A percentile compares a stretch with the other conserved stretches of the same genome.
phyloP scores from a whole-genome alignment of 2,329 filamentous ascomycete genomes.

The Plectosphaerella plurivora region DNA sequence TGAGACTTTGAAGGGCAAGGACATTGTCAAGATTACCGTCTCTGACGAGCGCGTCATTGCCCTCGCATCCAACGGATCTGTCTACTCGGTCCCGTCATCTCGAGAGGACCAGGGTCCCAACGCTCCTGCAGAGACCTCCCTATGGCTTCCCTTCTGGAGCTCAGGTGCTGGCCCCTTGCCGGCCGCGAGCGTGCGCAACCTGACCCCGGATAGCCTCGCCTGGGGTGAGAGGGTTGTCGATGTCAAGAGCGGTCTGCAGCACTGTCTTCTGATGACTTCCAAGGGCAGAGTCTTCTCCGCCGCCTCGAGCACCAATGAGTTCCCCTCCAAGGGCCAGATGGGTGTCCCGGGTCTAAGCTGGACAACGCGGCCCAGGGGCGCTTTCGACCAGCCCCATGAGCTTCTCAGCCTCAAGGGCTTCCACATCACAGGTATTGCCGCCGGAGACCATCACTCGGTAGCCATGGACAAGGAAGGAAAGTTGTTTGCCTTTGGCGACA shows the following conservation, averaged over 20 bases:
- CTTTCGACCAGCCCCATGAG: conserved; percentile 81
- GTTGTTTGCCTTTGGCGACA: conserved; percentile 87
- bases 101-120: conserved; percentile 65
- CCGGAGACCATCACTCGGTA: conserved; percentile 83
- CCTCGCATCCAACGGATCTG: conserved; percentile 66
- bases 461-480: conserved; percentile 71
- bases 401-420: conserved; percentile 67
- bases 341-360: conserved; percentile 81
- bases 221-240: conserved; percentile 71
- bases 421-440: conserved; percentile 68
- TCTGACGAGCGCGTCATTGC: conserved; percentile 82
- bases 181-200: conserved; percentile 64
- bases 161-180: conserved; percentile 22
- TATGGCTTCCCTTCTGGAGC: conserved; percentile 74
- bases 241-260: conserved; percentile 76
- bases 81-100: conserved; percentile 82
- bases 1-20: conserved; percentile 74
- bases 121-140: conserved; percentile 28
- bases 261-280: conserved; percentile 80
- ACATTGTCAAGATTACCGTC: conserved; percentile 70
- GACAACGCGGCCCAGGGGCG: conserved; percentile 68
- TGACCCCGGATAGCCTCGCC: conserved; percentile 60
- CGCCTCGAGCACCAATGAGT: conserved; percentile 74
- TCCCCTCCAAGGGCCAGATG: conserved; percentile 79
- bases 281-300: conserved; percentile 83